Evolutionary conservation across 139 green algal genomes (phyloP).

Genomic region (Microglena sp.): DNA sequence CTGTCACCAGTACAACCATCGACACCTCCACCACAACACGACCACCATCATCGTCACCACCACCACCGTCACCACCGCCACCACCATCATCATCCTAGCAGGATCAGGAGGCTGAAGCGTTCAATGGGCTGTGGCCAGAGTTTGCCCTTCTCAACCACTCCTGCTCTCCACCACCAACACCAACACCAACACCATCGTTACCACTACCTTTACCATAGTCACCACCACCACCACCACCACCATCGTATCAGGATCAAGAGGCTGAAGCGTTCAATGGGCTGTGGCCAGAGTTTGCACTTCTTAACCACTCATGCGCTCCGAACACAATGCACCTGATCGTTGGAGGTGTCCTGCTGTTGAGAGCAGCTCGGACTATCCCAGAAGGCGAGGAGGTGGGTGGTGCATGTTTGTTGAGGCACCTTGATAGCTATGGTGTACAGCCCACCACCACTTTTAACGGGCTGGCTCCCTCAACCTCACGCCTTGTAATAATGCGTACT

Average conservation of each 20-base stretch:
- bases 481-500: no score
- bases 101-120: constrained; percentile 2
- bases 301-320: constrained; percentile 32
- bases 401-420: no score
- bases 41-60: neutral
- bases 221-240: neutral
- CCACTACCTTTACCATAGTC: neutral
- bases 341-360: constrained; percentile 15
- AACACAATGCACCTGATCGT: constrained; percentile 19
- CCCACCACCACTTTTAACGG: no score
- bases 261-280: constrained; percentile 15
- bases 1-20: no score
- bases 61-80: neutral
- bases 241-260: constrained; percentile 1
- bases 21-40: no score
- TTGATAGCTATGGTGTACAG: no score
- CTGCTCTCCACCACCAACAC: no score
- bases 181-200: neutral
- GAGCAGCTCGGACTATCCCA: constrained; percentile 4
- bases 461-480: no score
- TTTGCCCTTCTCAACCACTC: constrained; percentile 32
- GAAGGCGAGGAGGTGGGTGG: constrained; percentile 9
- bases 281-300: constrained; percentile 29
- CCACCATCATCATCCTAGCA: neutral
- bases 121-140: constrained; percentile 30